Base-by-base conservation (phyloP, 139 green algal genomes). In the Micractinium sp. region DNA sequence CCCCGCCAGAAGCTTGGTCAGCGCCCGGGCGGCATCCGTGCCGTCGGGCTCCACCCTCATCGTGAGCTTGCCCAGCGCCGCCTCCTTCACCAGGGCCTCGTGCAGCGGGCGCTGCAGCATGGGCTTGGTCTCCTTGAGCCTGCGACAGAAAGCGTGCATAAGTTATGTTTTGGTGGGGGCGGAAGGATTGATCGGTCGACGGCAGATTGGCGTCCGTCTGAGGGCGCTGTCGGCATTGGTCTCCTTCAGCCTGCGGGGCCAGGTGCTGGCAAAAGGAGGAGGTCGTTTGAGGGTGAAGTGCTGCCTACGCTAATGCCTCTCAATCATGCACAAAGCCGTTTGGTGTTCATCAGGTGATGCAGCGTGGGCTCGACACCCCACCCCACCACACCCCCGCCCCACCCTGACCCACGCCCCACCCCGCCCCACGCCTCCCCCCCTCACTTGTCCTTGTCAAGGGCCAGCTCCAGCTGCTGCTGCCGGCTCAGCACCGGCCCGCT, bases 401-500 rank as follows among this genome's bases (percentile, higher is more conserved):
- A 29, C 35, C 7, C 36, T 14, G 36, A 36, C 1, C 41, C 31
- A 29, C 31, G 0, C 76, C 38, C 76, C 23, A 22, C 38, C 9
- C 76, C 22, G 13, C 75, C 76, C 5, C 76, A 19, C 53, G 0
- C 53, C 18, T 1, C n/a, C 60, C 2, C n/a, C 22, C 3, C 82
- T 25, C 60, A 87, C 82, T 66, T 41, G 38, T 39, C 76, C 5
- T 35, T 36, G 36, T 87, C 83, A 27, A 87, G 38, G 15, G 63
- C 83, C 1, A 31, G 27, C 18, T 79, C 83, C 63, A 87, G 39
- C 38, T 81, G 67, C 67, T 87, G 83, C 83, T 87, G 38, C 67
- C 47, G 27, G 25, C 36, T 81, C 12, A 79, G 41, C 41, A 88
- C 23, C 1, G 85, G 85, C 22, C 85, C 85, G 7, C 35, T 61